Conservation (phyloP, 2,329 filamentous ascomycete genomes). For the Lachnellula suecica region DNA sequence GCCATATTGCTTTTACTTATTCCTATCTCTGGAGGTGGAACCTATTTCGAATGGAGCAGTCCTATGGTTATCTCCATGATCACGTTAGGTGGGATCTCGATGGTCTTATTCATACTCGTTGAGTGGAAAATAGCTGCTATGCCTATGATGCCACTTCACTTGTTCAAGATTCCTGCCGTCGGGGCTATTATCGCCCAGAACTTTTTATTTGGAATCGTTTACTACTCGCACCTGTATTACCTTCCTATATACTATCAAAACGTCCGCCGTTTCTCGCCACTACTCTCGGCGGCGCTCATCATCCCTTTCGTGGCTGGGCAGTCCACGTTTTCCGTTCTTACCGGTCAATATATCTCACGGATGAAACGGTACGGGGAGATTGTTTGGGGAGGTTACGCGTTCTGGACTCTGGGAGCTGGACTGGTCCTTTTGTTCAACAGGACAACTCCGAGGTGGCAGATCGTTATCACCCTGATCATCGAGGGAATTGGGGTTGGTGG, state of each 20-base stretch:
- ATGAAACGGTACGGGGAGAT: conserved; percentile 57
- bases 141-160: conserved; percentile 56
- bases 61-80: conserved; percentile 61
- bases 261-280: conserved; percentile 34
- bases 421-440: conserved; percentile 50
- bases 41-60: conserved; percentile 55
- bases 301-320: conserved; percentile 50
- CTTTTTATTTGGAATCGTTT: conserved; percentile 59
- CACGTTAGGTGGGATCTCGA: conserved; percentile 43
- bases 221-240: conserved; percentile 58
- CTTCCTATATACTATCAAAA: conserved; percentile 63
- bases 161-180: conserved; percentile 55
- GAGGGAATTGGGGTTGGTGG: conserved; percentile 53
- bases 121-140: conserved; percentile 55
- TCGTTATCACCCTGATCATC: conserved; percentile 50
- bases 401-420: conserved; percentile 49
- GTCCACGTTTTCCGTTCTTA: conserved; percentile 43
- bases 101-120: conserved; percentile 50
- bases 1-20: conserved; percentile 61
- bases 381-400: conserved; percentile 42
- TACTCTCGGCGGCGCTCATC: conserved; percentile 50
- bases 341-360: conserved; percentile 58
- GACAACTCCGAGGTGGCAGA: conserved; percentile 44
- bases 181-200: conserved; percentile 55
- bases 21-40: conserved; percentile 60